Evolutionary conservation across 306 rosid species (phyloP).

Genomic region (Vigna radiata): DNA sequence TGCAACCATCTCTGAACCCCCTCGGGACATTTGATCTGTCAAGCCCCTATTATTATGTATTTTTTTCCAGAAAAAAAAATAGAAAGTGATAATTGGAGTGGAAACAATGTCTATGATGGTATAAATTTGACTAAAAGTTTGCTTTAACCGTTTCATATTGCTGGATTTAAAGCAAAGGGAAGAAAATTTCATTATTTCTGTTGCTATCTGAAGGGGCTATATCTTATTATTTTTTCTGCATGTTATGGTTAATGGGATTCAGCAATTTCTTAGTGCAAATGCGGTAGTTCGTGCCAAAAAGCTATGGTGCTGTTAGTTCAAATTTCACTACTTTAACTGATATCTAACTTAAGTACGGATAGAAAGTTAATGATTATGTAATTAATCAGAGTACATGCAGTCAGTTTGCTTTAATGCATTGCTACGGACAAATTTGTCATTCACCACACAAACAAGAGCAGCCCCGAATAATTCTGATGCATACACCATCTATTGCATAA

Average conservation of each 20-base stretch:
- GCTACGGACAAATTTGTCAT: conserved; percentile 19
- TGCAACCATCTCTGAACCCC: not conserved
- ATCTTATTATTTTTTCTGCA: not conserved
- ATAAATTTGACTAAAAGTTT: not conserved
- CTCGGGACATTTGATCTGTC: not conserved
- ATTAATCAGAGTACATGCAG: not conserved
- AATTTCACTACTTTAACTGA: not conserved
- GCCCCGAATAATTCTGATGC: too few species aligned
- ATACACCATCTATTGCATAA: too few species aligned
- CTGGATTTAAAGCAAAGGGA: not conserved
- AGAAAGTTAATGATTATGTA: not conserved
- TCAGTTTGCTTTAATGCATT: not conserved
- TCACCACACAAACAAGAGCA: too few species aligned
- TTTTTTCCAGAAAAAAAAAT: not conserved
- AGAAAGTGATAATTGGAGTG: not conserved
- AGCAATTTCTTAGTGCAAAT: not conserved
- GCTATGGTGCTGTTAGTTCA: not conserved
- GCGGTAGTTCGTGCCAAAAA: not conserved
- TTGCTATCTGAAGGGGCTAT: not conserved
- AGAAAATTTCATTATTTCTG: not conserved
- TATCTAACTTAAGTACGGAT: not conserved
- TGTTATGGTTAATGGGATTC: not conserved
- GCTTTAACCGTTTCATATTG: not conserved
- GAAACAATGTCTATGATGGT: not conserved
- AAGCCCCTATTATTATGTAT: not conserved